Percentiles rank a stretch among this genome's conserved stretches.
Evolutionary conservation across 2,329 filamentous ascomycete species (phyloP).

Genomic region (Exserohilum turcica): DNA sequence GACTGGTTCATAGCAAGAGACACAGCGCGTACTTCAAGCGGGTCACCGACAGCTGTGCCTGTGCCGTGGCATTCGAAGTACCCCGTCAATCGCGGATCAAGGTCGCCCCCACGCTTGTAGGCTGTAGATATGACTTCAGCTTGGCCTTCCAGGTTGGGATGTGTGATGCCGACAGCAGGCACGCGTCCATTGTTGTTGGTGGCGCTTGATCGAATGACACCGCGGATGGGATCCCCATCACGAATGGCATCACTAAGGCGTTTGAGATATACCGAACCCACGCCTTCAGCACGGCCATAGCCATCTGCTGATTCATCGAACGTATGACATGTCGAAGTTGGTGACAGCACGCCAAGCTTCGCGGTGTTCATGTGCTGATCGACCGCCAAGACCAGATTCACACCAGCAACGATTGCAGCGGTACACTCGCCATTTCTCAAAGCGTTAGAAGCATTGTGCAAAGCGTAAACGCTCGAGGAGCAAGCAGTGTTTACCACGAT

Average conservation of each 20-base stretch:
- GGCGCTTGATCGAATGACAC: constrained; percentile 35
- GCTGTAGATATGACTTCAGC: background rate
- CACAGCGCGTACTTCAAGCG: too few relatives aligned
- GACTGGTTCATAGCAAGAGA: background rate
- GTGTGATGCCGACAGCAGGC: background rate
- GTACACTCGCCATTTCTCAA: constrained; percentile 10
- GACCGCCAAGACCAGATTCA: background rate
- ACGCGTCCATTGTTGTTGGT: constrained; percentile 16
- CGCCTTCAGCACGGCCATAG: constrained; percentile 35
- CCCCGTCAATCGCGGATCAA: too few relatives aligned
- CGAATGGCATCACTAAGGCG: constrained; percentile 33
- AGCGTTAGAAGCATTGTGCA: background rate
- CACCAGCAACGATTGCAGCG: constrained; percentile 23
- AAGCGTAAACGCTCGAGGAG: background rate
- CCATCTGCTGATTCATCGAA: constrained; percentile 24
- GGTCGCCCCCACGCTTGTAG: background rate
- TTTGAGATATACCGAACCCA: constrained; percentile 36
- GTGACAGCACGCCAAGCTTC: constrained; percentile 9
- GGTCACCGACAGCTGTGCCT: background rate
- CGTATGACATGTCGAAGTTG: constrained; percentile 17
- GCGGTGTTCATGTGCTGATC: background rate
- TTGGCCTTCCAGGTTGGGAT: background rate
- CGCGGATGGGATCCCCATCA: constrained; percentile 38
- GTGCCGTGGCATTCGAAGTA: background rate
- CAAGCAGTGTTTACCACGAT: background rate